phyloP scores from a whole-genome alignment of 2,329 filamentous ascomycete genomes.

The Aureobasidium sp. region DNA sequence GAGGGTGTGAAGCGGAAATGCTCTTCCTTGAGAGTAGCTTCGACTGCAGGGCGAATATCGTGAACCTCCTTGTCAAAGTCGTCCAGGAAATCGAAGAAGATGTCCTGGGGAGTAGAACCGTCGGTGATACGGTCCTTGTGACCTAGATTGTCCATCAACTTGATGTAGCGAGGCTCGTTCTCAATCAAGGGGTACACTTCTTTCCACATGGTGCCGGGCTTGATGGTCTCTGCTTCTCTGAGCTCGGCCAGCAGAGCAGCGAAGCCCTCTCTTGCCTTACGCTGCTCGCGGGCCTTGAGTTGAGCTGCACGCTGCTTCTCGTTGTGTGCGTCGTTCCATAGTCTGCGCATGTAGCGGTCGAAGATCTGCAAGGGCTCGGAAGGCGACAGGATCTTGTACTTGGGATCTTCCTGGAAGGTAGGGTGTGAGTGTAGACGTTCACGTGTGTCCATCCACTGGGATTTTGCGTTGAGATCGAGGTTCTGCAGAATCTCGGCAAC shows the following conservation, averaged over 20 bases:
- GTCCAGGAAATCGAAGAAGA: conserved; percentile 94
- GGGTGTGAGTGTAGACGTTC: conserved; percentile 70
- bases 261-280: conserved; percentile 79
- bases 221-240: conserved; percentile 69
- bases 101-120: conserved; percentile 78
- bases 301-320: conserved; percentile 81
- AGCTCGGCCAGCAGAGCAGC: conserved; percentile 68
- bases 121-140: conserved; percentile 20
- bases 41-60: conserved; percentile 70
- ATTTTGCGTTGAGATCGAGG: conserved; percentile 84
- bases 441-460: conserved; percentile 87
- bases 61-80: conserved; percentile 87
- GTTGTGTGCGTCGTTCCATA: conserved; percentile 90
- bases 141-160: conserved; percentile 68
- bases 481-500: conserved; percentile 70
- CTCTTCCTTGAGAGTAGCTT: conserved; percentile 47
- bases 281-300: conserved; percentile 70
- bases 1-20: conserved; percentile 25
- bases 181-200: conserved; percentile 68
- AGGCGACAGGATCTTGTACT: conserved; percentile 77
- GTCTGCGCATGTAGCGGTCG: conserved; percentile 86
- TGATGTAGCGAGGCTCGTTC: conserved; percentile 73
- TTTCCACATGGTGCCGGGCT: conserved; percentile 85
- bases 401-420: conserved; percentile 72
- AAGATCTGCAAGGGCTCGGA: conserved; percentile 89